These are phyloP conservation scores for Lipomyces mesembrius DNA, from an alignment of 805 yeast species.

Conservation along the genomic window DNA sequence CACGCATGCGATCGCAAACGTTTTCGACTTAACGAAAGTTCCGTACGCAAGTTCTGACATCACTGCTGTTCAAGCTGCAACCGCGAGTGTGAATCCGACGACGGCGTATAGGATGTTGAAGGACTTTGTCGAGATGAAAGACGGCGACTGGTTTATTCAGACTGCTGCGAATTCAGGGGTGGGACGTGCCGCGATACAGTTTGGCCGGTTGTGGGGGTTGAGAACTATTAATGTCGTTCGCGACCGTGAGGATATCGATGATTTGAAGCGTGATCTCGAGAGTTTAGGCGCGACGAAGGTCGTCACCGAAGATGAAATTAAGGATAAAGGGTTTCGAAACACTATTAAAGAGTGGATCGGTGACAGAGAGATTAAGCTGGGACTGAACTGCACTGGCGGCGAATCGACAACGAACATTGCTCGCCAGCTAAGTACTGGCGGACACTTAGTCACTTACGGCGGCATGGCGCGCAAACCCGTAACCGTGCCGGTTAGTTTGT, in stretches of 20 bases:
- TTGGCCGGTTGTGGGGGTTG: constrained; percentile 75
- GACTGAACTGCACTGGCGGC: constrained; percentile 94
- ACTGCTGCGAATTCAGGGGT: constrained; percentile 97
- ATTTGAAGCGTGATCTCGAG: constrained; percentile 57
- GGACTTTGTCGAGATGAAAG: constrained; percentile 61
- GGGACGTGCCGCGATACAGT: constrained; percentile 87
- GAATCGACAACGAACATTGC: constrained; percentile 79
- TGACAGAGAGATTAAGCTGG: constrained; percentile 65
- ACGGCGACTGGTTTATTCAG: constrained; percentile 89
- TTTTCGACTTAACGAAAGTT: constrained; percentile 60
- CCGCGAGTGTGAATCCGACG: constrained; percentile 88
- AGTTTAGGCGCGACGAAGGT: constrained; percentile 84
- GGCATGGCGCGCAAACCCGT: constrained; percentile 98
- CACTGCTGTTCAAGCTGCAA: constrained; percentile 64
- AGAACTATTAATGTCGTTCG: constrained; percentile 88
- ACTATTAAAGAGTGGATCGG: constrained; percentile 54
- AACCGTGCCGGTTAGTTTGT: constrained; percentile 82
- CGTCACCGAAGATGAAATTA: constrained; percentile 84
- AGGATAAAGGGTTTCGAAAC: constrained; percentile 66
- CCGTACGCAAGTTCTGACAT: constrained; percentile 51
- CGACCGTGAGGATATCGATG: constrained; percentile 78
- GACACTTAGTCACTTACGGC: constrained; percentile 87
- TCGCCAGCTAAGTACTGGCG: constrained; percentile 75
- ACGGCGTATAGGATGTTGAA: constrained; percentile 90
- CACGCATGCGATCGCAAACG: constrained; percentile 65